phyloP scores from a whole-genome alignment of 345 rosid species.

The Heritiera littoralis region DNA sequence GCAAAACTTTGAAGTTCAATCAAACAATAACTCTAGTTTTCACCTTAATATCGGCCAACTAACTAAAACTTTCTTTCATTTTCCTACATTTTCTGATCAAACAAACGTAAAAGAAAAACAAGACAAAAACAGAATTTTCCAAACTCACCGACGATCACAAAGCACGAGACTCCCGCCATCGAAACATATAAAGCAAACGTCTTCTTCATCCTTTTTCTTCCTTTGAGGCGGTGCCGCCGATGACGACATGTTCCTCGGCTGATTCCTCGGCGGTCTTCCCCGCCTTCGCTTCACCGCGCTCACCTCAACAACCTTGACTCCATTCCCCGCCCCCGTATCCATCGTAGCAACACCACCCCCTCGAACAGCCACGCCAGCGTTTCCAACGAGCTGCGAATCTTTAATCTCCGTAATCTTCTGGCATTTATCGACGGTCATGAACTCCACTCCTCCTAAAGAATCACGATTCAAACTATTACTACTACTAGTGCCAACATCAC shows the following conservation, averaged over 20 bases:
- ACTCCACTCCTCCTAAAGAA: conserved; percentile 40
- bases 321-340: conserved; percentile 34
- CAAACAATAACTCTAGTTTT: not conserved
- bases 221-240: conserved; percentile 20
- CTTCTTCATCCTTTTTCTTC: conserved; percentile 73
- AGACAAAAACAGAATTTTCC: not conserved
- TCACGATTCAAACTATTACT: not conserved
- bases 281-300: conserved; percentile 57
- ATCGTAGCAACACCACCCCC: conserved; percentile 12
- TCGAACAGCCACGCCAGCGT: conserved; percentile 19
- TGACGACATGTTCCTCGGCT: conserved; percentile 21
- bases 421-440: conserved; percentile 60
- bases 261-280: conserved; percentile 71
- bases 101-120: not conserved
- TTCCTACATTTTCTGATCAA: conserved; percentile 10
- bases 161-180: conserved; percentile 98
- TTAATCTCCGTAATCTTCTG: conserved; percentile 37
- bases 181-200: conserved; percentile 97
- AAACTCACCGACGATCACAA: conserved; percentile 91
- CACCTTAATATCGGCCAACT: not conserved
- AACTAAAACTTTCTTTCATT: not conserved
- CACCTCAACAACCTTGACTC: conserved; percentile 25
- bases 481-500: conserved; percentile 18
- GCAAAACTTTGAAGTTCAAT: not conserved
- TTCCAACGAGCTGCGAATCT: conserved; percentile 44